Percentiles rank a stretch among this genome's conserved stretches.
Evolutionary conservation across 2,329 filamentous ascomycete genomes (phyloP).

Genomic region (Venturia aucupariae): DNA sequence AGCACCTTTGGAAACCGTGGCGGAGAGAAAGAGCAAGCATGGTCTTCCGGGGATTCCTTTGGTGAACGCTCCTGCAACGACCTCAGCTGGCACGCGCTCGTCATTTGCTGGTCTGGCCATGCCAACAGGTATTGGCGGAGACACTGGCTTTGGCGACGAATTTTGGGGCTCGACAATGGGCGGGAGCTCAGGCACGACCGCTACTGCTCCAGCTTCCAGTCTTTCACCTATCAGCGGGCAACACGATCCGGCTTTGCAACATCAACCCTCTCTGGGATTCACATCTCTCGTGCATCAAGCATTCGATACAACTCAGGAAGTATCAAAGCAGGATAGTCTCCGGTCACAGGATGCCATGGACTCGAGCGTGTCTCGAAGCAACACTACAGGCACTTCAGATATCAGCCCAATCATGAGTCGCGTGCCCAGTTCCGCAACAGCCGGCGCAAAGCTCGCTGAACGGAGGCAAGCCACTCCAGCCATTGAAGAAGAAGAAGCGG

Average conservation of each 20-base stretch:
- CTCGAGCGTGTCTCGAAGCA: constrained; percentile 44
- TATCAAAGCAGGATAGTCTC: constrained; percentile 23
- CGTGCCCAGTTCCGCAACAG: constrained; percentile 38
- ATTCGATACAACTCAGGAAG: constrained; percentile 50
- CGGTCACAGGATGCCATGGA: constrained; percentile 24
- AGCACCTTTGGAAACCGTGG: constrained; percentile 40
- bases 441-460: constrained; percentile 31
- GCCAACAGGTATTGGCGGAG: constrained; percentile 32
- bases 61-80: constrained; percentile 12
- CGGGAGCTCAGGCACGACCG: constrained; percentile 16
- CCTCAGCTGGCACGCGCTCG: neutral
- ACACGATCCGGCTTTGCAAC: constrained; percentile 31
- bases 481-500: constrained; percentile 48
- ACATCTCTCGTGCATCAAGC: constrained; percentile 54
- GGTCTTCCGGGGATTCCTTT: constrained; percentile 37
- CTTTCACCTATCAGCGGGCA: constrained; percentile 10
- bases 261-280: constrained; percentile 47
- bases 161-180: constrained; percentile 18
- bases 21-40: constrained; percentile 52
- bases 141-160: constrained; percentile 33
- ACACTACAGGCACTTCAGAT: constrained; percentile 52
- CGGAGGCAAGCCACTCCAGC: constrained; percentile 39
- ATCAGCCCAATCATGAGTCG: constrained; percentile 58
- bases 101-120: constrained; percentile 23
- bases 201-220: constrained; percentile 11